Conservation (phyloP, 1,139 yeast genomes). For the Debaryomyces fabryi region DNA sequence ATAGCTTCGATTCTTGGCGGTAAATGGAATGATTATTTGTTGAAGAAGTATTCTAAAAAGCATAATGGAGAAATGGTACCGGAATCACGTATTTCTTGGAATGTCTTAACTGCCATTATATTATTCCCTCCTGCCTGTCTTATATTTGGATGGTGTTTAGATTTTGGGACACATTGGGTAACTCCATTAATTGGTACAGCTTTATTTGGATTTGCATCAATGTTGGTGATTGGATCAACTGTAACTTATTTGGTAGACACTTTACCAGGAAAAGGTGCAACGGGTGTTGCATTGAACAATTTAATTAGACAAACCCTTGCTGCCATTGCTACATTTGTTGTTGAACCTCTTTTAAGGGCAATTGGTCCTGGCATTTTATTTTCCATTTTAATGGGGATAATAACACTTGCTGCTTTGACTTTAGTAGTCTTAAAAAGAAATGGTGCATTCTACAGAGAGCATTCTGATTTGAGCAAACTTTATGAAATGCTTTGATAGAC, state of each 20-base stretch:
- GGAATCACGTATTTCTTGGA: conserved; percentile 79
- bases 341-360: conserved; percentile 64
- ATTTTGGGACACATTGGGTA: conserved; percentile 70
- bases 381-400: conserved; percentile 63
- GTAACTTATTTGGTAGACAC: conserved; percentile 83
- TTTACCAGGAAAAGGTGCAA: conserved; percentile 85
- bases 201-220: conserved; percentile 77
- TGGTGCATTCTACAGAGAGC: conserved; percentile 68
- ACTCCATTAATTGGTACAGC: conserved; percentile 80
- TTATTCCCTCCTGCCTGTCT: conserved; percentile 67
- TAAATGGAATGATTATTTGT: conserved; percentile 69
- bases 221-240: conserved; percentile 82
- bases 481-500: conserved; percentile 47
- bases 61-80: conserved; percentile 71
- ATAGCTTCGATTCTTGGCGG: conserved; percentile 79
- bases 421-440: conserved; percentile 54
- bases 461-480: conserved; percentile 59
- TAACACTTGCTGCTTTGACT: conserved; percentile 45
- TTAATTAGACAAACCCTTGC: conserved; percentile 74
- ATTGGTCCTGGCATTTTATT: conserved; percentile 74
- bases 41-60: conserved; percentile 53
- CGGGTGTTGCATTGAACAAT: conserved; percentile 85
- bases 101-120: conserved; percentile 64
- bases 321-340: conserved; percentile 73
- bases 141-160: conserved; percentile 82